Base-by-base conservation (phyloP, 139 green algal species). In the Nannochloris sp. region DNA sequence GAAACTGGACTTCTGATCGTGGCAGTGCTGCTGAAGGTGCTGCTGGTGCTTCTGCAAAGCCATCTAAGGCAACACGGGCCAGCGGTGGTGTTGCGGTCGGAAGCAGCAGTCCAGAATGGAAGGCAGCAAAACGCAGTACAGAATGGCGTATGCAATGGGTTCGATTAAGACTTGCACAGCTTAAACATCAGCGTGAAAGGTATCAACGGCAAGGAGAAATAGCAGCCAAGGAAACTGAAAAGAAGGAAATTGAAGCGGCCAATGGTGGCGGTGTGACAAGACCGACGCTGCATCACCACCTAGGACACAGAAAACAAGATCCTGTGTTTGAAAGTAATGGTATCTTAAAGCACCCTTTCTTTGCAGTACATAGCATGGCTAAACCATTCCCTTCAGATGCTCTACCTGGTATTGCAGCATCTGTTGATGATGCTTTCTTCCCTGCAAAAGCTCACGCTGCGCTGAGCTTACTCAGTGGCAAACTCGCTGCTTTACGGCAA, bases 121-220 rank as follows among this genome's bases (percentile, higher is more conserved):
- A 32, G 25, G 6, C n/a, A 6, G 34, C 24, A n/a, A 44, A 55
- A 25, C 65, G 70, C 9, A 55, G 48, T 31, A 38, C 68, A 37
- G 66, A 79, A 72, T 84, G 78, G 74, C 70, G 74, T 6, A 19
- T 48, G 2, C 74, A 68, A 27, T 84, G 74, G 74, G 57, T 84
- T 61, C 39, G 79, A 57, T 61, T 75, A 37, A 62, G 78, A n/a
- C 6, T 79, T 34, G 24, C 29, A 14, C 69, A 79, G 67, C 54
- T 82, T 54, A 23, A 48, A 12, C 53, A 51, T 24, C 66, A 77
- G 65, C 15, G 31, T 32, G 32, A 44, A 44, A 68, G 48, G 8
- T 77, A 69, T 38, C 4, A 58, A 25, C 31, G 23, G 25, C 32
- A 54, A 62, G 51, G 64, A 37, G 56, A 35, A 4, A 48, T 65